Conservation (phyloP, 2,329 filamentous ascomycete genomes). For the Aspergillus vadensis region DNA sequence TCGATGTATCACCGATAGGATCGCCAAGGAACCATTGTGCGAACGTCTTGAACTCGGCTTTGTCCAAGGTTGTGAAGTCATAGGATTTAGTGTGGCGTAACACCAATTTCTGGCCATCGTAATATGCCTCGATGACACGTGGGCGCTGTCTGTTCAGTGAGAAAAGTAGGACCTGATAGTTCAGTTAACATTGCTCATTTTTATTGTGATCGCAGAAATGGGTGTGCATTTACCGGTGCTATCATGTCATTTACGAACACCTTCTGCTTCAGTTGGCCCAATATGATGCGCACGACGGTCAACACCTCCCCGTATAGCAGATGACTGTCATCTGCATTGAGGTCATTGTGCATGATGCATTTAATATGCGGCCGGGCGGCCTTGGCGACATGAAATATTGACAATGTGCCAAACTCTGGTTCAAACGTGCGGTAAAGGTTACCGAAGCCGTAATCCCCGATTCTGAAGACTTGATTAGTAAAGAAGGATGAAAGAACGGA, state of each 20-base stretch:
- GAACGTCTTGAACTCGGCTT: slow-evolving; percentile 4
- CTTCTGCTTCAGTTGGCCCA: slow-evolving; percentile 1
- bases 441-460: background rate
- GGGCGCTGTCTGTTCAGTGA: slow-evolving; percentile 4
- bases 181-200: too few relatives aligned
- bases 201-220: slow-evolving; percentile 1
- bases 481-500: background rate
- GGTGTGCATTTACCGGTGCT: background rate
- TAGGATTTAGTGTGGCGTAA: background rate
- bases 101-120: slow-evolving; percentile 8
- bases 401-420: slow-evolving; percentile 1
- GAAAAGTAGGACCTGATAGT: slow-evolving; percentile 1
- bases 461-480: background rate
- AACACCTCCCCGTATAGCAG: background rate
- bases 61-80: background rate
- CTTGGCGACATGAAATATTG: background rate
- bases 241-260: slow-evolving; percentile 3
- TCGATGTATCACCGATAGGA: slow-evolving; percentile 3
- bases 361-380: background rate
- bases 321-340: background rate
- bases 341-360: slow-evolving; percentile 5
- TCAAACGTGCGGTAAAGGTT: background rate
- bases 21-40: slow-evolving; percentile 6
- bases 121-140: slow-evolving; percentile 9
- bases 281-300: slow-evolving; percentile 1